phyloP scores from a whole-genome alignment of 345 rosid genomes.

The Gossypium arboreum region DNA sequence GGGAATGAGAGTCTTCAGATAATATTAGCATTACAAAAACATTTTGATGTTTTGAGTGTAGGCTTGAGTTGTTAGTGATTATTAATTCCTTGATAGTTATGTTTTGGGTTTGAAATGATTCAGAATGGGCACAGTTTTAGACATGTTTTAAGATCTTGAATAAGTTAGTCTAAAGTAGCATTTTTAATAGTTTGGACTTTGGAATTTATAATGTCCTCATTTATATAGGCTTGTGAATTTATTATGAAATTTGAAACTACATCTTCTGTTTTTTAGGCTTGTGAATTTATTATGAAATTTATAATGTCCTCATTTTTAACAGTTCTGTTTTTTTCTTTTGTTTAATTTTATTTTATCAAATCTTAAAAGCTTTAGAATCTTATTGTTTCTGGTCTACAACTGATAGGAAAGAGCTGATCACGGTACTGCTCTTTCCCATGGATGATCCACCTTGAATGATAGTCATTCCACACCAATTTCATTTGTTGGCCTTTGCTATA shows the following conservation, averaged over 20 bases:
- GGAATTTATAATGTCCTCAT: neutral
- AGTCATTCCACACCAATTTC: conserved; percentile 22
- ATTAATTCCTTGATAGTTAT: neutral
- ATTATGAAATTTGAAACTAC: neutral
- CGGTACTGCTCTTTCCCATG: conserved; percentile 24
- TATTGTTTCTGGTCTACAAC: no score
- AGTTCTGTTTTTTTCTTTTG: no score
- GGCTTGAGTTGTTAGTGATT: neutral
- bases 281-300: no score
- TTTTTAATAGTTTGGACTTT: neutral
- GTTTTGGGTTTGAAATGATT: neutral
- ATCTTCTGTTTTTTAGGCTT: conserved; percentile 40
- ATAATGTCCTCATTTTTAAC: no score
- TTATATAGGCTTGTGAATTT: neutral
- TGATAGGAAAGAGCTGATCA: conserved; percentile 17
- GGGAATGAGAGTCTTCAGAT: neutral
- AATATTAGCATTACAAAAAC: neutral
- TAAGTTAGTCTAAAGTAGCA: neutral
- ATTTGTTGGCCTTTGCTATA: conserved; percentile 33
- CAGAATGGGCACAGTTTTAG: neutral
- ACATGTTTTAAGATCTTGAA: neutral
- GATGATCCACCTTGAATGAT: conserved; percentile 12
- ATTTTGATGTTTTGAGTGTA: neutral
- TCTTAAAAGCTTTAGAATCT: no score
- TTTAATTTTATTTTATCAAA: no score